These are phyloP conservation scores for Domatiomyces catenatus DNA, from an alignment of 2,329 filamentous ascomycete species.

Conservation along the genomic window DNA sequence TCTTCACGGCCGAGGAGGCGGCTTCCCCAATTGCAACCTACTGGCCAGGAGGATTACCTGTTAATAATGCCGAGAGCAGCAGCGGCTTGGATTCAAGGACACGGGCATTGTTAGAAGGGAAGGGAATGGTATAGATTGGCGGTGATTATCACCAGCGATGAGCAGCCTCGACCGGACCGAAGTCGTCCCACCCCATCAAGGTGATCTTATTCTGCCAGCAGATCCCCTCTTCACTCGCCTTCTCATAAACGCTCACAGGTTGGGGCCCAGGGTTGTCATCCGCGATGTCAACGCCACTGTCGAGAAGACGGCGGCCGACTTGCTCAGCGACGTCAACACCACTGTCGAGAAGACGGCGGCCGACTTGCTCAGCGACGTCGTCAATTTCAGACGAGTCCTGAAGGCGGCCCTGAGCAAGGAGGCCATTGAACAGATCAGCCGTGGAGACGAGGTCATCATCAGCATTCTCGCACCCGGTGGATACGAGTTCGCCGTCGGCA, in stretches of 20 bases:
- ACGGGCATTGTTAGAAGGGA: neutral
- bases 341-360: conserved; percentile 21
- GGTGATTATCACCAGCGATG: neutral
- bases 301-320: conserved; percentile 22
- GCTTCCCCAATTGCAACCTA: neutral
- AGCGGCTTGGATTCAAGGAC: neutral
- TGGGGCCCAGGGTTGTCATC: conserved; percentile 17
- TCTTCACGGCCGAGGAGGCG: neutral
- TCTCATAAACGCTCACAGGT: conserved; percentile 20
- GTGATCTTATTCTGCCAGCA: conserved; percentile 21
- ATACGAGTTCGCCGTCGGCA: conserved; percentile 25
- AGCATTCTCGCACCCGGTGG: conserved; percentile 22
- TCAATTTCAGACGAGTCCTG: conserved; percentile 19
- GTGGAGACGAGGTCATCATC: conserved; percentile 22
- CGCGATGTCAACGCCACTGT: conserved; percentile 21
- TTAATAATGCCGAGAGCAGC: neutral
- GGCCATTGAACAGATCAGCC: conserved; percentile 13
- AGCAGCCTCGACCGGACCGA: conserved; percentile 11
- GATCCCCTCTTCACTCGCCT: conserved; percentile 22
- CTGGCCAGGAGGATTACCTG: neutral
- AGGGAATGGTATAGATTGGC: neutral
- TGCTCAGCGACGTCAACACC: conserved; percentile 22
- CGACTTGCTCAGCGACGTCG: conserved; percentile 21
- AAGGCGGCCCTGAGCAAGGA: conserved; percentile 9
- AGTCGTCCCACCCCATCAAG: conserved; percentile 20